Evolutionary conservation across 2,329 filamentous ascomycete genomes (phyloP), one percentile per base, ranked within the genome.

Genomic region (Sodiomyces alkalinus): DNA sequence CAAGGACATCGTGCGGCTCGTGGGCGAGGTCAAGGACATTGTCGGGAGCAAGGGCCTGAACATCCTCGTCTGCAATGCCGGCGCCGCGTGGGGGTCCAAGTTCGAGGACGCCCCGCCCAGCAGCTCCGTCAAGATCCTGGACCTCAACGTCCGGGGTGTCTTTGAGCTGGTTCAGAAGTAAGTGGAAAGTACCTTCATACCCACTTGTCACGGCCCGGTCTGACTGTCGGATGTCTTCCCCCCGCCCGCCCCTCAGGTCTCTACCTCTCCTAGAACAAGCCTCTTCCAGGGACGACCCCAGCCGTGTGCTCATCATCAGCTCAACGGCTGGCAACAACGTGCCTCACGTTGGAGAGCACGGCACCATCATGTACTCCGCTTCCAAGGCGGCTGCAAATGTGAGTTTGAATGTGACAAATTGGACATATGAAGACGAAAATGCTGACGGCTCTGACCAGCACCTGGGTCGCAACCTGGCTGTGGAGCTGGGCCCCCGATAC

Each of bases 21-120:
- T 72, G 3, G 53, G 37, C 51, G 17, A 71, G 69, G 47, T 71
- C 68, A 19, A 49, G 46, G 36, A 35, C 62, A 68, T 53, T 56
- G 70, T 39, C 65, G 72, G 24, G 56, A 68, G 39, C 57, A 36
- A 69, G 41, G 64, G 46, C 4, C 39, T 81, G 17, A 69, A 79
- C 43, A 76, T 81, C 26, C 49, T 81, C 25, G 72, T 81, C 36
- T 75, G 74, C 7, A 81, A 81, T 44, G 76, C 76, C 0, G 76
- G 76, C 5, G 74, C 76, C 2, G 74, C 72, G 3, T 82, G 75
- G 76, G 75, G 76, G 4, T 67, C 64, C 32, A 55, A 58, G 16
- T 80, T 80, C 39, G 74, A 80, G 36, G 48, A 66, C 58, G 35
- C 71, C 65, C 48, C 71, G 60, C 20, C 72, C 64, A 46, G 55